Percentiles rank a stretch among this genome's conserved stretches.
These are phyloP conservation scores for Fusarium heterosporum DNA, from an alignment of 2,329 filamentous ascomycete species.

Conservation along the genomic window DNA sequence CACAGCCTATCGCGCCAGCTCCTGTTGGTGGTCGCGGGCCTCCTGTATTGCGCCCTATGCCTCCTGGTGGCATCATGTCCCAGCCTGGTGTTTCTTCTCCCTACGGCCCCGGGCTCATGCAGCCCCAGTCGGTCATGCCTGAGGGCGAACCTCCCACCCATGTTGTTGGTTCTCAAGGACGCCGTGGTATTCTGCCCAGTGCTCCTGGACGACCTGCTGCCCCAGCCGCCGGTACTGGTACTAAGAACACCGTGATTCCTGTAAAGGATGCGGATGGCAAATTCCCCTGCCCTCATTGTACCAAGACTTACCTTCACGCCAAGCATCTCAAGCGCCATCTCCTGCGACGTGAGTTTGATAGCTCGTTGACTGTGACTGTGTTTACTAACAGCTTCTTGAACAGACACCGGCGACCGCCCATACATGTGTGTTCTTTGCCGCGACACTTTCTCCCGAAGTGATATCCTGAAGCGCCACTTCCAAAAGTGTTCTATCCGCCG, in stretches of 20 bases:
- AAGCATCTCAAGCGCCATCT: slow-evolving; percentile 98
- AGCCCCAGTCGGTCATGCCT: slow-evolving; percentile 65
- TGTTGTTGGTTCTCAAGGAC: slow-evolving; percentile 93
- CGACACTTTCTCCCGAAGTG: slow-evolving; percentile 97
- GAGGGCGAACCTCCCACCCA: slow-evolving; percentile 80
- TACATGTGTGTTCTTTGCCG: slow-evolving; percentile 99
- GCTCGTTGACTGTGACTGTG: slow-evolving; percentile 44
- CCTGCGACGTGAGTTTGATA: slow-evolving; percentile 82
- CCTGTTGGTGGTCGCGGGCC: slow-evolving; percentile 68
- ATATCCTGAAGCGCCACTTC: slow-evolving; percentile 98
- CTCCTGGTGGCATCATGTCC: slow-evolving; percentile 72
- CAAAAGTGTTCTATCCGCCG: slow-evolving; percentile 98
- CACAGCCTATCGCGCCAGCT: slow-evolving; percentile 80
- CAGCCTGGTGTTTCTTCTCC: slow-evolving; percentile 69
- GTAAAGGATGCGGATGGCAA: slow-evolving; percentile 98
- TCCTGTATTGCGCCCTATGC: slow-evolving; percentile 76
- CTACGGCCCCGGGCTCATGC: slow-evolving; percentile 70
- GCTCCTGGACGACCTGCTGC: slow-evolving; percentile 87
- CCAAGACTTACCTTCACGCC: slow-evolving; percentile 96
- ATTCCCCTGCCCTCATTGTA: slow-evolving; percentile 97
- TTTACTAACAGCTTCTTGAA: slow-evolving; percentile 46
- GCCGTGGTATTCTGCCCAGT: slow-evolving; percentile 90
- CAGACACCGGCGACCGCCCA: slow-evolving; percentile 96
- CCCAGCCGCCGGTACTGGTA: slow-evolving; percentile 74
- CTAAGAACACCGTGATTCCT: slow-evolving; percentile 86